Evolutionary conservation across 2,329 filamentous ascomycete species (phyloP), one percentile per base, ranked within the genome.

Genomic region (Tolypocladium tundrense): DNA sequence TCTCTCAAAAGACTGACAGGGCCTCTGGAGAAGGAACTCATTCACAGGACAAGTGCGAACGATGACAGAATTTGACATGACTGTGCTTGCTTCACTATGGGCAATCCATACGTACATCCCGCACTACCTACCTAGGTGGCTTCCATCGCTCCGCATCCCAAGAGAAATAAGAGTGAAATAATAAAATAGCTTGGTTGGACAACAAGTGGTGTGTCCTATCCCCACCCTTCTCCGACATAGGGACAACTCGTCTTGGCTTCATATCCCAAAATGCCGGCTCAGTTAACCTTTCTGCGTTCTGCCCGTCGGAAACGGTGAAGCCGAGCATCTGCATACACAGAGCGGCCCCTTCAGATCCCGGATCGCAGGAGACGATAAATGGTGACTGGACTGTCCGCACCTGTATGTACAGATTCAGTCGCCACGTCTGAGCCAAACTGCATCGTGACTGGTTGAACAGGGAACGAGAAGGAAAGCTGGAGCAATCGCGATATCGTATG

Each of bases 81-180:
- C 63, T 58, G 62, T 67, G 57, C 60, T 67, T 65, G 59, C 66
- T 65, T 56, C 66, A 68, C 66, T 66, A 67, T 65, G 58, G 52
- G 61, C 63, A 66, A 67, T 66, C 63, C 65, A 61, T 70, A 68
- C 66, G 66, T 69, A 69, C 67, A 67, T 58, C 54, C 59, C 60
- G 58, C 62, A 62, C 64, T 52, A 53, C 55, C 54, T 45, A 37
- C 9, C 2, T 16, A 53, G 21, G 19, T 31, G 57, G 56, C 56
- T 56, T 60, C 58, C 62, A 61, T 63, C 53, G 55, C 55, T 60
- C 61, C 55, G 53, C 60, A 60, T 63, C 58, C 59, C 41, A 39
- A 48, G 21, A 61, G 62, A 62, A 67, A 61, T 63, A 63, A 62
- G 54, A 66, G 64, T 62, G 60, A 64, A 60, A 65, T 62, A 65